Base-by-base conservation (phyloP, 495 filamentous ascomycete species). In the Podospora comata region DNA sequence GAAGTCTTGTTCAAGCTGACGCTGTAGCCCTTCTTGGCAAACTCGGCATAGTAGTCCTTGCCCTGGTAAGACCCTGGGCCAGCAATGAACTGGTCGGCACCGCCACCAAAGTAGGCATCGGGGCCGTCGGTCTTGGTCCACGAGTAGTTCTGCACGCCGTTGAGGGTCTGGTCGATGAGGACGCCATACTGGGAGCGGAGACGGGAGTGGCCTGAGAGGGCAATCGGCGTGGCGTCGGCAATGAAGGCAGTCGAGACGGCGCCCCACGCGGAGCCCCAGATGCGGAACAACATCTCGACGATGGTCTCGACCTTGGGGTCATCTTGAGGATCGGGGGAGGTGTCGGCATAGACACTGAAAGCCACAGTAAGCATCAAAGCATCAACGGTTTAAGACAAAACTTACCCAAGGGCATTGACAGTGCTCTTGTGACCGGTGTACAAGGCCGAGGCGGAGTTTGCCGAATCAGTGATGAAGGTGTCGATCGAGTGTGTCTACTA, bases 241-340 rank as follows among this genome's bases (percentile, higher is more conserved):
- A 92, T 83, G 75, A 87, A 88, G 15, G 89, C 88, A 28, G 89
- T 92, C 4, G 85, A 86, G 9, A 91, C 88, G 18, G 81, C 81
- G 20, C 81, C 81, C 81, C 81, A 83, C 19, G 79, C 79, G 28
- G 79, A 80, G 32, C 79, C 78, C 76, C 83, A 86, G 61, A 88
- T 81, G 60, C 90, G 85, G n/a, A 79, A 76, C 73, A 92, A 85
- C 32, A 92, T 80, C 74, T 92, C 90, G 1, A 88, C 85, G 67
- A 92, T 89, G n/a, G 85, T 90, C 78, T 92, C 90, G 30, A 92
- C 85, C 77, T 91, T 92, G 39, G 90, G 90, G 75, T 92, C 90
- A 73, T 92, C 90, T 62, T 89, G 89, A 9, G 82, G 77, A 71
- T 87, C 81, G 13, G 82, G 77, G 26, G 87, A 89, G 0, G 87